Percentiles rank a stretch among this genome's conserved stretches.
phyloP scores from a whole-genome alignment of 2,329 filamentous ascomycete species.

The Dryadomyces sulphureus region DNA sequence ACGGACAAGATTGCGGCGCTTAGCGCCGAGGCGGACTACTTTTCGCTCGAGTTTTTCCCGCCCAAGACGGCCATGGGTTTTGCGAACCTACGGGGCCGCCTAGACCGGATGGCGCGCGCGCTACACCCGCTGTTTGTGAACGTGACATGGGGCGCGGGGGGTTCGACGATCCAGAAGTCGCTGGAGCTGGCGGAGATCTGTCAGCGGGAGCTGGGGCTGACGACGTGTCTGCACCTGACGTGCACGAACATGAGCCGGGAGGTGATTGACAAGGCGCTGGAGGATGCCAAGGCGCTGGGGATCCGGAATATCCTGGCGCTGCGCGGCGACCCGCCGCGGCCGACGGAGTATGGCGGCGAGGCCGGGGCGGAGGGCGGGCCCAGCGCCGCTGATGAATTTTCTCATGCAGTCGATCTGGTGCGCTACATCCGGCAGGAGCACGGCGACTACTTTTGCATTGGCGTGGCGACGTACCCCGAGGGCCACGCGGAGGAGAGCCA shows the following conservation, averaged over 20 bases:
- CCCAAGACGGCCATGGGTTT: slow-evolving; percentile 86
- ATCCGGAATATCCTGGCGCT: slow-evolving; percentile 90
- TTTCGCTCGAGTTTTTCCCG: slow-evolving; percentile 98
- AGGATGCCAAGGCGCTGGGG: slow-evolving; percentile 78
- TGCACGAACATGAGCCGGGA: slow-evolving; percentile 93
- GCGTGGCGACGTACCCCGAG: slow-evolving; percentile 89
- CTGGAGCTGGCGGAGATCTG: slow-evolving; percentile 91
- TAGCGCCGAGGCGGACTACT: slow-evolving; percentile 68
- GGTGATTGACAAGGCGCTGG: slow-evolving; percentile 75
- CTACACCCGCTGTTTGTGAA: slow-evolving; percentile 89
- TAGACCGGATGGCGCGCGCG: slow-evolving; percentile 88
- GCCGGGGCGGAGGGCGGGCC: slow-evolving; percentile 24
- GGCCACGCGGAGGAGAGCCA: slow-evolving; percentile 86
- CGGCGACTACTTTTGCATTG: slow-evolving; percentile 91
- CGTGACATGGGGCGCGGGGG: slow-evolving; percentile 94
- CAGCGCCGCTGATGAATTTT: slow-evolving; percentile 68
- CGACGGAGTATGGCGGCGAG: slow-evolving; percentile 66
- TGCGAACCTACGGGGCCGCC: slow-evolving; percentile 70
- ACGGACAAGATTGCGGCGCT: slow-evolving; percentile 90
- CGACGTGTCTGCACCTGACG: slow-evolving; percentile 89
- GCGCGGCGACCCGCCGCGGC: slow-evolving; percentile 77
- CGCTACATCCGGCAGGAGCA: slow-evolving; percentile 74
- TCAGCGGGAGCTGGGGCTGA: slow-evolving; percentile 79
- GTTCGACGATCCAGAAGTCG: slow-evolving; percentile 79
- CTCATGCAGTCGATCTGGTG: slow-evolving; percentile 79